Conservation (phyloP, 164 flowering plant species). For the Saururus chinensis region DNA sequence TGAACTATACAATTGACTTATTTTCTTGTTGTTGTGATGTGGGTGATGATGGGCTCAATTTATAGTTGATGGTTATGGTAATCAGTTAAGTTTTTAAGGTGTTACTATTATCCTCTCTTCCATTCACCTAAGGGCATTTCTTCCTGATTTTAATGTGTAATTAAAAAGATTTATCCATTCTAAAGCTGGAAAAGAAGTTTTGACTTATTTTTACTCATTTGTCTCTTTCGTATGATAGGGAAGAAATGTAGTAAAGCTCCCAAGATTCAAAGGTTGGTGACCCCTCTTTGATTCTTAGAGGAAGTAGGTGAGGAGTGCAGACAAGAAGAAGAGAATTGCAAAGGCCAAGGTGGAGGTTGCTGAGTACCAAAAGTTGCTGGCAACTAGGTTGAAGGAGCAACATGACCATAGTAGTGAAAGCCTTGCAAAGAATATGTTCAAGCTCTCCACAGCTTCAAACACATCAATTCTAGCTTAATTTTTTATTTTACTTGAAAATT, state of each 20-base stretch:
- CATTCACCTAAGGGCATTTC: no score
- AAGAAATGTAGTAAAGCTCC: no score
- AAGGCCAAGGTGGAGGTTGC: conserved; percentile 62
- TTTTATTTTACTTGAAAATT: background rate
- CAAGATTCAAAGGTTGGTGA: no score
- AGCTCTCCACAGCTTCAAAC: conserved; percentile 50
- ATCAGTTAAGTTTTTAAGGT: no score
- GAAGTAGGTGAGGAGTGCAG: conserved; percentile 44
- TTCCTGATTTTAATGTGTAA: no score
- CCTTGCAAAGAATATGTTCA: conserved; percentile 50
- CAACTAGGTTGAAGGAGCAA: conserved; percentile 48
- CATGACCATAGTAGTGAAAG: conserved; percentile 49
- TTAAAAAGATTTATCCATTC: no score
- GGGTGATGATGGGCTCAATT: no score
- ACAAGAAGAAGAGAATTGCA: conserved; percentile 49
- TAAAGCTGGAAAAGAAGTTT: no score
- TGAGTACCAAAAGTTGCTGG: conserved; percentile 58
- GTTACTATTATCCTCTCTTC: no score
- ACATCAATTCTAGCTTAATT: conserved; percentile 41
- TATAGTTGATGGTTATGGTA: no score
- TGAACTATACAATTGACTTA: no score
- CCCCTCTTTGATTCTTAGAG: conserved; percentile 48
- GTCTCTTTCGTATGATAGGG: conserved; percentile 19
- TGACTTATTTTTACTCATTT: background rate
- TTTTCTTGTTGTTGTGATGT: no score